Evolutionary conservation across 129 eudicot genomes (phyloP).

Genomic region (Cynara cardunculus): DNA sequence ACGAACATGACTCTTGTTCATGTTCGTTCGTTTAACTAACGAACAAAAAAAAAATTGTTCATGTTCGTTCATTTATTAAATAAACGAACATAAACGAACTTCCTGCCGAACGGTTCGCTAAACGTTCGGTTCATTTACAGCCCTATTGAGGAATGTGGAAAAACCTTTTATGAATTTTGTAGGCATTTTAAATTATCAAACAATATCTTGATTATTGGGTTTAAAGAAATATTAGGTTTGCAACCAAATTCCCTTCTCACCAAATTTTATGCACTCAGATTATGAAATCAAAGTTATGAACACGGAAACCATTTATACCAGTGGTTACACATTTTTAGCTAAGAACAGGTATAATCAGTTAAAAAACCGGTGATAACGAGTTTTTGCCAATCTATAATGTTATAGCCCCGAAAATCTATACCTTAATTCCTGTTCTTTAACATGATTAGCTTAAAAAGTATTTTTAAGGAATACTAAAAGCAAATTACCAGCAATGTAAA

Average conservation of each 20-base stretch:
- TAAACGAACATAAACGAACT: too few species aligned
- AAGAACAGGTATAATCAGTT: background rate
- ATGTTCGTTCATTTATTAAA: too few species aligned
- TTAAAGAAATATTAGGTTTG: background rate
- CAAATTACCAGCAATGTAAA: background rate
- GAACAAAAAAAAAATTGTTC: too few species aligned
- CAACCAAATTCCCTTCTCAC: too few species aligned
- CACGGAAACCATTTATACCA: background rate
- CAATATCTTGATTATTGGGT: background rate
- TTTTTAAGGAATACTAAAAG: background rate
- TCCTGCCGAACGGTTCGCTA: too few species aligned
- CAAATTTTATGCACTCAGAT: background rate
- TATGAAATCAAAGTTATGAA: background rate
- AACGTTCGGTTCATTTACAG: too few species aligned
- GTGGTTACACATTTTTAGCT: background rate
- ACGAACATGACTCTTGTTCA: too few species aligned
- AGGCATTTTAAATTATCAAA: too few species aligned
- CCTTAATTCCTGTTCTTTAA: background rate
- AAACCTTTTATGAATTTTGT: too few species aligned
- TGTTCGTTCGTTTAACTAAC: too few species aligned
- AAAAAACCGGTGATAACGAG: background rate
- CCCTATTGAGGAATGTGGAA: too few species aligned
- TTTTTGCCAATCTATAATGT: background rate
- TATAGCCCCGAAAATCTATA: background rate
- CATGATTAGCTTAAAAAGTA: constrained; percentile 15